Evolutionary conservation across 768 basidiomycete species (phyloP).

Genomic region (Mycena rosella): DNA sequence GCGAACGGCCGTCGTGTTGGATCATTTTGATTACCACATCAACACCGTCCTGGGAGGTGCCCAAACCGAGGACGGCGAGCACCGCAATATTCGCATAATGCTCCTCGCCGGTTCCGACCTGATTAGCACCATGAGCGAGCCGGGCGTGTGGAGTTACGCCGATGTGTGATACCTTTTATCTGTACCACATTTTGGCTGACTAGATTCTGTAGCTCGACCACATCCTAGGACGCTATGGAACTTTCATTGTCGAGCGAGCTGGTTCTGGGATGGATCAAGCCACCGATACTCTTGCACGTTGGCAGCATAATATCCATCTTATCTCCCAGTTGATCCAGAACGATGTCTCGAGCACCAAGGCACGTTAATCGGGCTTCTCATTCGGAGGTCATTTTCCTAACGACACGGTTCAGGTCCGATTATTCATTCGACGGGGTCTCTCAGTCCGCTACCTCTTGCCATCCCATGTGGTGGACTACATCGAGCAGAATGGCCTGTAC

Average conservation of each 20-base stretch:
- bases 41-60: slow-evolving; percentile 89
- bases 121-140: slow-evolving; percentile 98
- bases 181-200: slow-evolving; percentile 23
- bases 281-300: slow-evolving; percentile 77
- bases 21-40: slow-evolving; percentile 96
- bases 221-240: slow-evolving; percentile 95
- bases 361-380: slow-evolving; percentile 38
- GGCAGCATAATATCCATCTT: slow-evolving; percentile 89
- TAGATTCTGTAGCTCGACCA: slow-evolving; percentile 80
- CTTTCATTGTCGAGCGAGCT: slow-evolving; percentile 94
- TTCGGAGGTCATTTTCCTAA: not conserved
- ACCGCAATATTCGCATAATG: slow-evolving; percentile 85
- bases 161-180: slow-evolving; percentile 74
- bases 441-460: slow-evolving; percentile 93
- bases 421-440: slow-evolving; percentile 84
- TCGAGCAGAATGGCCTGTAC: slow-evolving; percentile 86
- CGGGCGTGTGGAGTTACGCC: slow-evolving; percentile 95
- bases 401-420: slow-evolving; percentile 59
- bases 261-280: slow-evolving; percentile 93
- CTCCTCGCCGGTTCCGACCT: slow-evolving; percentile 98
- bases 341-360: slow-evolving; percentile 97
- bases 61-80: slow-evolving; percentile 78
- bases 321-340: slow-evolving; percentile 97
- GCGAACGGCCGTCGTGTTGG: slow-evolving; percentile 95
- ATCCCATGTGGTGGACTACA: slow-evolving; percentile 92